Percentiles rank a stretch among this genome's conserved stretches.
These are phyloP conservation scores for Leptomonas seymouri DNA, from an alignment of 208 protist species.

Conservation along the genomic window DNA sequence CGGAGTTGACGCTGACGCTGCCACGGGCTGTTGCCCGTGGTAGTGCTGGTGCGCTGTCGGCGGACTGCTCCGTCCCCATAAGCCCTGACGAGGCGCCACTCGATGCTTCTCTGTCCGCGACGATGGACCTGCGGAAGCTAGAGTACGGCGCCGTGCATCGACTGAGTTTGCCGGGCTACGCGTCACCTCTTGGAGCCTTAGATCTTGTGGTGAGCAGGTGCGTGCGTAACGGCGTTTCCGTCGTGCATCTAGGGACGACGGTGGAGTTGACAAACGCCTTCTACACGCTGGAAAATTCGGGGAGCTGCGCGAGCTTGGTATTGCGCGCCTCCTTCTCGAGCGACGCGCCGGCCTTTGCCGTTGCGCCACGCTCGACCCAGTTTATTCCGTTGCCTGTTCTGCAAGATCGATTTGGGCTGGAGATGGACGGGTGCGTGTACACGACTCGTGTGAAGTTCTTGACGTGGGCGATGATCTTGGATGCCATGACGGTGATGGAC, in stretches of 20 bases:
- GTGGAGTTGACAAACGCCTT: slow-evolving; percentile 31
- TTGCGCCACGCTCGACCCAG: slow-evolving; percentile 11
- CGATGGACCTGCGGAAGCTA: slow-evolving; percentile 6
- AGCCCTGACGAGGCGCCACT: not conserved
- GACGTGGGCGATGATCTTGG: slow-evolving; percentile 33
- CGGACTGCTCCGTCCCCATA: not conserved
- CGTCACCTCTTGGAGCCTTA: slow-evolving; percentile 22
- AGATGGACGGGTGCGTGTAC: slow-evolving; percentile 23
- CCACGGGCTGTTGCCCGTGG: not conserved
- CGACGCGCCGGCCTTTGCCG: slow-evolving; percentile 1
- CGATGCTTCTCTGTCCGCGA: not conserved
- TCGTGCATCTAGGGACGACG: slow-evolving; percentile 22
- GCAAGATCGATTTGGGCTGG: slow-evolving; percentile 2
- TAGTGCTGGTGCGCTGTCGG: not conserved
- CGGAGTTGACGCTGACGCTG: slow-evolving; percentile 3
- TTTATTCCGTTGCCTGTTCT: slow-evolving; percentile 23
- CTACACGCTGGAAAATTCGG: not conserved
- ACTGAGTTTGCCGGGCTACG: slow-evolving; percentile 16
- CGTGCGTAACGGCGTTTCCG: not conserved
- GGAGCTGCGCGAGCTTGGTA: not conserved
- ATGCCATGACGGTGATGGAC: slow-evolving; percentile 27
- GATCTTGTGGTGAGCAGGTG: slow-evolving; percentile 22
- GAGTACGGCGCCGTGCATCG: slow-evolving; percentile 3
- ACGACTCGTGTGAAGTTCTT: slow-evolving; percentile 13
- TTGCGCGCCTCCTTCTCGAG: not conserved